A percentile compares a stretch with the other conserved stretches of the same genome.
Evolutionary conservation across 2,329 filamentous ascomycete genomes (phyloP).

Genomic region (Septoria petroselini): DNA sequence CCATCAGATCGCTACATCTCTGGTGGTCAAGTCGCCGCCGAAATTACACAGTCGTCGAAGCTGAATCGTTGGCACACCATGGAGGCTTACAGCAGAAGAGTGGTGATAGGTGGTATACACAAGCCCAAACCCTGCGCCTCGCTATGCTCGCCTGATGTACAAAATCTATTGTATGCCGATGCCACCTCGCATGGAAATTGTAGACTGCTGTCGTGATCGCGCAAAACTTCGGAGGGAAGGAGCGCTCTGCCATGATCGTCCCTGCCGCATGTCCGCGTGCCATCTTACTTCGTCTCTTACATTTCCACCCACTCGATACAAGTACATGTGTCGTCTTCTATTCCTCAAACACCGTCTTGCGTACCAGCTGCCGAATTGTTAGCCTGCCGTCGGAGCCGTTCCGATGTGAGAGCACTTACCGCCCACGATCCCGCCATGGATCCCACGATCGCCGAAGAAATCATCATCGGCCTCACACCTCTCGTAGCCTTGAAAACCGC

Average conservation of each 20-base stretch:
- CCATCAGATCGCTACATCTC: no score
- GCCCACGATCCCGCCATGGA: conserved; percentile 84
- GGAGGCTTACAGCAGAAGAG: conserved; percentile 6
- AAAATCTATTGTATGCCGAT: conserved; percentile 12
- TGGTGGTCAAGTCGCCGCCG: no score
- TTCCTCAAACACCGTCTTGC: conserved; percentile 28
- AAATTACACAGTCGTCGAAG: no score
- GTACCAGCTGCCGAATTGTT: conserved; percentile 22
- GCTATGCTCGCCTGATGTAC: conserved; percentile 13
- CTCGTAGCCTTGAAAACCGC: conserved; percentile 96
- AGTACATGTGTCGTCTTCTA: conserved; percentile 6
- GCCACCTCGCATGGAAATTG: not conserved
- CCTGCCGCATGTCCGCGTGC: conserved; percentile 4
- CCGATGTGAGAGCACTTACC: conserved; percentile 57
- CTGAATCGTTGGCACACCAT: no score
- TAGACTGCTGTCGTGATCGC: not conserved
- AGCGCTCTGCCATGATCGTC: conserved; percentile 12
- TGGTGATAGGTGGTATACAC: conserved; percentile 14
- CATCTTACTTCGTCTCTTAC: conserved; percentile 4
- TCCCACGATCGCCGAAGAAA: conserved; percentile 86
- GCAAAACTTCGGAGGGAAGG: not conserved
- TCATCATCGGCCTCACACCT: conserved; percentile 86
- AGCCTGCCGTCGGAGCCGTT: conserved; percentile 1
- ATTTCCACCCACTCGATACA: conserved; percentile 4
- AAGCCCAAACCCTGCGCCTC: conserved; percentile 12